Percentiles rank a stretch among this genome's conserved stretches.
Evolutionary conservation across 202 grass and related monocot species (phyloP).

Genomic region (Cymbopogon flexuosus): DNA sequence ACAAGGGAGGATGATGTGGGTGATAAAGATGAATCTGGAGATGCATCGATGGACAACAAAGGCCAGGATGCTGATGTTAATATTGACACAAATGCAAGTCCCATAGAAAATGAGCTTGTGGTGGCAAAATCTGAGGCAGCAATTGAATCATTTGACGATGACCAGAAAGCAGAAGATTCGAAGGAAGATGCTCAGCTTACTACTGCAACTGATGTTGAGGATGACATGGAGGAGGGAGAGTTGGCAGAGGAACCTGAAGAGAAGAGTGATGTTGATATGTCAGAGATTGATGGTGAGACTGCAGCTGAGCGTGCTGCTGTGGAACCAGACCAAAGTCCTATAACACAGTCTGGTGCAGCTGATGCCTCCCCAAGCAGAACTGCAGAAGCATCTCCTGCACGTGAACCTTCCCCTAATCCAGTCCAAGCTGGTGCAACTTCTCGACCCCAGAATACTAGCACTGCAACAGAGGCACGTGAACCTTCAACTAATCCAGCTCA

Average conservation of each 20-base stretch:
- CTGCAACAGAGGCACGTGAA: conserved; percentile 18
- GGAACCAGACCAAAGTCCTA: conserved; percentile 44
- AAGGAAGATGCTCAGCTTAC: conserved; percentile 50
- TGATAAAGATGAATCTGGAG: conserved; percentile 58
- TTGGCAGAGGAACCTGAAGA: conserved; percentile 65
- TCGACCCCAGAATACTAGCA: conserved; percentile 34
- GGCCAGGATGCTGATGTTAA: conserved; percentile 38
- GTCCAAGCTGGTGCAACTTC: conserved; percentile 30
- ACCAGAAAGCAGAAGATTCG: conserved; percentile 35
- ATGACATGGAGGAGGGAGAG: conserved; percentile 87
- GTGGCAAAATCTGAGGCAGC: conserved; percentile 35
- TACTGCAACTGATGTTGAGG: conserved; percentile 45
- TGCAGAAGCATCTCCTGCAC: conserved; percentile 36
- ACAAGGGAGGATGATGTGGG: conserved; percentile 48
- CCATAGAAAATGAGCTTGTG: conserved; percentile 28
- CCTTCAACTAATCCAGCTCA: conserved; percentile 10
- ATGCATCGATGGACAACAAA: conserved; percentile 27
- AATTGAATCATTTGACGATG: conserved; percentile 46
- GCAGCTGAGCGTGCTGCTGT: conserved; percentile 33
- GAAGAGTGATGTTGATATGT: conserved; percentile 48
- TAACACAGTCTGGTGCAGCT: conserved; percentile 32
- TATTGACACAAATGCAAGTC: conserved; percentile 24
- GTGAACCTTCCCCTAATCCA: conserved; percentile 52
- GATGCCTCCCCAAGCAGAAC: conserved; percentile 48
- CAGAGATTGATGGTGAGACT: conserved; percentile 46